Percentiles rank a stretch among this genome's conserved stretches.
These are phyloP conservation scores for Hypericum perforatum DNA, from an alignment of 345 rosid genomes.

Conservation along the genomic window DNA sequence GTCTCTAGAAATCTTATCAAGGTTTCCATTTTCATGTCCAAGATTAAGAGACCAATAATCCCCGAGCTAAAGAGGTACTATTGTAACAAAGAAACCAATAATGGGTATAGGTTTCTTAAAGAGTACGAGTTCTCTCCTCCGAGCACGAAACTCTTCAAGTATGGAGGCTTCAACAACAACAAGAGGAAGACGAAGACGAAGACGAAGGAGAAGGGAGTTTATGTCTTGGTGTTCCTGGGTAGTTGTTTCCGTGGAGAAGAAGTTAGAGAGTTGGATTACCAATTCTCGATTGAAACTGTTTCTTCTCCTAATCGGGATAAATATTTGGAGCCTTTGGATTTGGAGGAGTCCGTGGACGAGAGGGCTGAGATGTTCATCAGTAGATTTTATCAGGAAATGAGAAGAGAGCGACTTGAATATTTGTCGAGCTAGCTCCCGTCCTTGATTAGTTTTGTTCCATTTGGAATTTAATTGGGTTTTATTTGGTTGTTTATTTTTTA, in stretches of 20 bases:
- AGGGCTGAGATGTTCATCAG: conserved; percentile 71
- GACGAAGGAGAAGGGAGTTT: conserved; percentile 2
- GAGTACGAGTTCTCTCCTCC: conserved; percentile 51
- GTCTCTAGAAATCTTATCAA: conserved; percentile 23
- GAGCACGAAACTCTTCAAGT: conserved; percentile 14
- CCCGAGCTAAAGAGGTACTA: conserved; percentile 26
- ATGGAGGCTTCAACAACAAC: no score
- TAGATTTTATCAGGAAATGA: conserved; percentile 54
- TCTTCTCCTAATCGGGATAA: conserved; percentile 1
- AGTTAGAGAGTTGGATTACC: conserved; percentile 11
- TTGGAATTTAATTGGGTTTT: no score
- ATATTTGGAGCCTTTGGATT: conserved; percentile 9
- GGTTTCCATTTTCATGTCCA: conserved; percentile 19
- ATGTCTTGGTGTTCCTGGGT: conserved; percentile 24
- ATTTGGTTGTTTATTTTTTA: no score
- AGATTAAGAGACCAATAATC: conserved; percentile 33
- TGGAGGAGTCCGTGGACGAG: conserved; percentile 37
- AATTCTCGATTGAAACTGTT: conserved; percentile 17
- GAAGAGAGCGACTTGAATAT: conserved; percentile 44
- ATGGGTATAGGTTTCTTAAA: conserved; percentile 19
- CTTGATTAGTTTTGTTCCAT: no score
- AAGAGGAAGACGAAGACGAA: conserved; percentile 1
- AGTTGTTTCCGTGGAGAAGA: conserved; percentile 32
- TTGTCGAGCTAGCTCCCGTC: neutral
- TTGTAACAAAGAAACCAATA: neutral